Base-by-base conservation (phyloP, 306 rosid species). In the Echinosophora koreensis region DNA sequence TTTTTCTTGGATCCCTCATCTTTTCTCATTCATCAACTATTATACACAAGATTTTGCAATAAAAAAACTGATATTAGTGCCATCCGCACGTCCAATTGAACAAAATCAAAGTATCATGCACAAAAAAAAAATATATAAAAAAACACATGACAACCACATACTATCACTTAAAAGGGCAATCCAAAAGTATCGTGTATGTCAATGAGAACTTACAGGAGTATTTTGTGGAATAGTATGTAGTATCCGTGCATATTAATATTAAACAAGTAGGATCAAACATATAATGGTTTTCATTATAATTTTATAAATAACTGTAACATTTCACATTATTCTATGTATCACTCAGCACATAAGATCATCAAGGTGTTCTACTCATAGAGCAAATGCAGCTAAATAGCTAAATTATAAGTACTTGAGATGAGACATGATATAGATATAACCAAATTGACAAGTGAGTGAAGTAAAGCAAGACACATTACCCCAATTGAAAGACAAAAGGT, bases 281-380 rank as follows among this genome's bases (percentile, higher is more conserved):
- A 39, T 14, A 76, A 5, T 16, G 1, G 0, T 5, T 55, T 41
- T 44, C 34, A 42, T 16, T 14, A 28, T n/a, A n/a, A n/a, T n/a
- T n/a, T n/a, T n/a, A n/a, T 15, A 76, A 51, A 55, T 15, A 27
- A 38, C 27, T 1, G 18, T 5, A 42, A 44, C 39, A 56, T 46
- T n/a, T 41, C 56, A 66, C 59, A 28, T n/a, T n/a, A n/a, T 41
- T 55, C 47, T 15, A 66, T 5, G 18, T 11, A 67, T 13, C 68
- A 41, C n/a, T 76, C 56, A 30, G 74, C 8, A 74, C 37, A 16
- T 5, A 44, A 74, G 49, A 61, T 74, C 35, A 61, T 6, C n/a
- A 63, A 49, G 5, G 15, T n/a, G n/a, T 49, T 78, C 47, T 55
- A 69, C 28, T 62, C 5, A 34, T 11, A 38, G 35, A 39, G 22